phyloP scores from a whole-genome alignment of 225 moss, liverwort and hornwort species.

The Takakia lepidozioides region DNA sequence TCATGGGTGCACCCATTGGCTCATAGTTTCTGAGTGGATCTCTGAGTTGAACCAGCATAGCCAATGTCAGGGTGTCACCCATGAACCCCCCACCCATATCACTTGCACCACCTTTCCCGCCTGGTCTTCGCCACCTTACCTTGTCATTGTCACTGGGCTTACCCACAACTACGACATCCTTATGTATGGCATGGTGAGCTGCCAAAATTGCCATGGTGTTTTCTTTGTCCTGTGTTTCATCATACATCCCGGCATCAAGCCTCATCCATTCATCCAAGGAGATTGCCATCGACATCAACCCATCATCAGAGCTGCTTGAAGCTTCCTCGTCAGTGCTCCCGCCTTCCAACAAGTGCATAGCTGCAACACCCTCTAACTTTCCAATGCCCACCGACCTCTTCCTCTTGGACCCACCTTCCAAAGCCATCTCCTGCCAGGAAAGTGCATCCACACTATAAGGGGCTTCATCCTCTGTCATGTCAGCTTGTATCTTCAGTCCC shows the following conservation, averaged over 20 bases:
- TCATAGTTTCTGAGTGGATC: conserved; percentile 69
- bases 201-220: conserved; percentile 53
- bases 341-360: conserved; percentile 24
- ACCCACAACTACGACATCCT: conserved; percentile 28
- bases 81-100: conserved; percentile 38
- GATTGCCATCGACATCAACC: conserved; percentile 61
- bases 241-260: conserved; percentile 44
- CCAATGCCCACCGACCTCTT: conserved; percentile 14
- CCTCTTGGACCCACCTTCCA: conserved; percentile 17
- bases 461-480: conserved; percentile 53
- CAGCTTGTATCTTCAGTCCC: conserved; percentile 72
- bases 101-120: conserved; percentile 35
- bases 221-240: conserved; percentile 40
- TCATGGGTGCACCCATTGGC: conserved; percentile 80
- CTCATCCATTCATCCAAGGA: conserved; percentile 87
- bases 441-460: conserved; percentile 54
- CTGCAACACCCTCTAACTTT: conserved; percentile 40
- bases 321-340: conserved; percentile 91
- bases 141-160: conserved; percentile 27
- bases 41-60: conserved; percentile 76
- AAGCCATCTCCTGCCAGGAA: conserved; percentile 22
- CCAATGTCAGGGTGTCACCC: conserved; percentile 60
- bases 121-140: too few relatives aligned
- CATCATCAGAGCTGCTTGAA: conserved; percentile 81
- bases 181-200: conserved; percentile 38